Base-by-base conservation (phyloP, 345 rosid species). In the Populus deltoides region DNA sequence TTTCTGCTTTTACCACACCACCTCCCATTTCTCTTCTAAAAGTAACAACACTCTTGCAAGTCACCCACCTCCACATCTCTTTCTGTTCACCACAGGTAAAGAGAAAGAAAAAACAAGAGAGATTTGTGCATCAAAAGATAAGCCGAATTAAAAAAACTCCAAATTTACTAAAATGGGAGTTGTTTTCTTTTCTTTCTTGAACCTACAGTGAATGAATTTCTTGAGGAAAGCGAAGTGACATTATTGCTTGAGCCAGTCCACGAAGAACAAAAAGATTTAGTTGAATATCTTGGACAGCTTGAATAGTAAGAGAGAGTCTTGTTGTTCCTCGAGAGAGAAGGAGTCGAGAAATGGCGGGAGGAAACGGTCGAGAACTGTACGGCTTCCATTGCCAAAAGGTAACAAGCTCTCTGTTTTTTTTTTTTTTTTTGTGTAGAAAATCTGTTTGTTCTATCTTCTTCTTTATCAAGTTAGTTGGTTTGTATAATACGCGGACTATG, bases 21-120 rank as follows among this genome's bases (percentile, higher is more conserved):
- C 7, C 29, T 25, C 27, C 86, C 72, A 25, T 78, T 68, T 80
- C 85, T 77, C 92, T 88, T 87, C 78, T 88, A 61, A 53, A 27
- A 41, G 79, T 36, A 70, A 78, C 87, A 43, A 77, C 86, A 45
- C 81, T 86, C 74, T 79, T 87, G 45, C 91, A 83, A 65, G 82
- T 88, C 80, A 94, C 89, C 90, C 87, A 85, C n/a, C 89, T 76
- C 97, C 92, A 89, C 67, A 86, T 66, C 84, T 90, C 90, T 77
- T 83, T 81, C 95, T 94, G 84, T 66, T 73, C 70, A 81, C 74
- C 45, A 49, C 36, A 33, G 73, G 38, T 47, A 68, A 15, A 69
- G 65, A 51, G 68, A 53, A 71, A 1, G 43, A 15, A 80, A 22
- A 33, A 61, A 5, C 24, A 22, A 72, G 68, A 33, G 45, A 53